These are phyloP conservation scores for Talaromyces sp. DNA, from an alignment of 2,329 filamentous ascomycete species.

Conservation along the genomic window DNA sequence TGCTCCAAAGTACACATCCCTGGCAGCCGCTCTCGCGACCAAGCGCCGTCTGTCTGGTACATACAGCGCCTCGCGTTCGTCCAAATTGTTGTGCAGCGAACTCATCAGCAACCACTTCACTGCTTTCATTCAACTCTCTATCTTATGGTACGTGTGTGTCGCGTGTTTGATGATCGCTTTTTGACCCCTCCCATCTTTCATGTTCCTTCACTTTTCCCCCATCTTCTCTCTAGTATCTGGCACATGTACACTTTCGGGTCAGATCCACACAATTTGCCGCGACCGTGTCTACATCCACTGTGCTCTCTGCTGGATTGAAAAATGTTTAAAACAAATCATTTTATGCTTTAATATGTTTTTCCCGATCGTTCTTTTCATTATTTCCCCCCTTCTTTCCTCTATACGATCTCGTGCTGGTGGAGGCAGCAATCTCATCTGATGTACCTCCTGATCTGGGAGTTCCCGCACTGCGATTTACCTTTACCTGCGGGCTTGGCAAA, in stretches of 20 bases:
- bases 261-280: slow-evolving; percentile 31
- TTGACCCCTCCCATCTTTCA: slow-evolving; percentile 3
- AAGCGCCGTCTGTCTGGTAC: slow-evolving; percentile 7
- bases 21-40: slow-evolving; percentile 32
- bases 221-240: slow-evolving; percentile 13
- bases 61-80: slow-evolving; percentile 2
- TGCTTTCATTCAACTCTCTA: background rate
- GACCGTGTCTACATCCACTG: slow-evolving; percentile 25
- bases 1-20: slow-evolving; percentile 32
- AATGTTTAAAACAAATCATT: slow-evolving; percentile 1
- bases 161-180: slow-evolving; percentile 4
- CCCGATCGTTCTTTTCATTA: background rate
- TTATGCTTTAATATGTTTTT: too few relatives aligned
- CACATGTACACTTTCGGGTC: slow-evolving; percentile 25
- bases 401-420: slow-evolving; percentile 5
- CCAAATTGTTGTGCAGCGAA: background rate
- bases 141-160: slow-evolving; percentile 23
- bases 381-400: background rate
- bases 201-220: background rate
- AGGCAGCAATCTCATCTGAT: slow-evolving; percentile 14
- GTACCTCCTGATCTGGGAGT: slow-evolving; percentile 8
- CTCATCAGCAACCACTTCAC: background rate
- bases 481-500: slow-evolving; percentile 35
- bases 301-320: background rate
- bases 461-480: slow-evolving; percentile 21